phyloP scores from a whole-genome alignment of 208 protist genomes.

The Balamuthia mandrillaris region DNA sequence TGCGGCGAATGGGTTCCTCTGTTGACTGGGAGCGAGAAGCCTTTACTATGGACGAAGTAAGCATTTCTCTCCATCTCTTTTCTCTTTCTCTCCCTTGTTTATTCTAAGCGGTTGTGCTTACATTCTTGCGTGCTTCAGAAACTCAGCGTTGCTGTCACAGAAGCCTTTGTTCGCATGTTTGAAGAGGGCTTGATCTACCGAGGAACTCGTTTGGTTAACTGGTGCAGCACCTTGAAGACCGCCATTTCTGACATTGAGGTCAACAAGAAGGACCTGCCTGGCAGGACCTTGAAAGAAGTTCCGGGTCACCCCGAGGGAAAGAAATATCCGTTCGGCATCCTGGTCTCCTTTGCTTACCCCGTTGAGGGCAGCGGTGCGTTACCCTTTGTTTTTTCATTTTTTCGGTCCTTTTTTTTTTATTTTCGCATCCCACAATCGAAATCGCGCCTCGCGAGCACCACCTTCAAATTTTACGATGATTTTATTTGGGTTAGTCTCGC shows the following conservation, averaged over 20 bases:
- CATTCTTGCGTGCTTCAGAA: conserved; percentile 5
- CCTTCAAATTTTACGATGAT: too few relatives aligned
- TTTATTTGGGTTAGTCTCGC: too few relatives aligned
- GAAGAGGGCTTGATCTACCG: conserved; percentile 94
- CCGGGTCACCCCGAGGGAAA: conserved; percentile 73
- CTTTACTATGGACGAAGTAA: conserved; percentile 96
- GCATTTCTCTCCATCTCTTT: background rate
- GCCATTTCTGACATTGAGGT: conserved; percentile 99
- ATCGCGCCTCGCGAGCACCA: too few relatives aligned
- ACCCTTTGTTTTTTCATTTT: conserved; percentile 80
- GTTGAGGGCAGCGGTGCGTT: conserved; percentile 1
- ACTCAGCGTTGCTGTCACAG: conserved; percentile 81
- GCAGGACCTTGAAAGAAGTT: conserved; percentile 66
- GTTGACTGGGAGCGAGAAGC: conserved; percentile 97
- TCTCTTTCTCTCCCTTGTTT: background rate
- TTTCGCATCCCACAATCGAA: conserved; percentile 69
- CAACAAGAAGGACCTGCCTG: conserved; percentile 34
- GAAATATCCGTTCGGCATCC: conserved; percentile 5
- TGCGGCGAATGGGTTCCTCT: conserved; percentile 91
- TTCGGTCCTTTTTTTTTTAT: background rate
- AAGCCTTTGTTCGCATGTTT: conserved; percentile 94
- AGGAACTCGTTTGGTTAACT: conserved; percentile 97
- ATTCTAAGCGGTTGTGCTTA: background rate
- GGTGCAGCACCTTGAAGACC: conserved; percentile 95
- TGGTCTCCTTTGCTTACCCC: conserved; percentile 26